A percentile compares a stretch with the other conserved stretches of the same genome.
phyloP scores from a whole-genome alignment of 75 land plant genomes.

The Pinus tabuliformis region DNA sequence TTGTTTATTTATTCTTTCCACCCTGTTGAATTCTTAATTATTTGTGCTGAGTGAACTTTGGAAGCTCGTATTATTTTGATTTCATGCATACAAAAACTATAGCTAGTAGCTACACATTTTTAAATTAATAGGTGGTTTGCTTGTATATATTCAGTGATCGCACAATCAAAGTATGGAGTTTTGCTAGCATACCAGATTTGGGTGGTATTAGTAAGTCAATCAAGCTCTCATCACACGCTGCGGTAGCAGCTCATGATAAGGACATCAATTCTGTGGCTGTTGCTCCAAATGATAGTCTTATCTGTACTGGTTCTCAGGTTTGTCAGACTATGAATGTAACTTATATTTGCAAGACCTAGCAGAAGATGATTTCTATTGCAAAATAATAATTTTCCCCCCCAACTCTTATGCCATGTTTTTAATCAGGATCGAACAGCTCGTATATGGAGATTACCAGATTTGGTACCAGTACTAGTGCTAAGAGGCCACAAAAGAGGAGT shows the following conservation, averaged over 20 bases:
- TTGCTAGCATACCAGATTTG: conserved; percentile 35
- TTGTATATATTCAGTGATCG: conserved; percentile 65
- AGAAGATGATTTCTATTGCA: not conserved
- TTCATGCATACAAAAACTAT: not conserved
- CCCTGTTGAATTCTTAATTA: no score
- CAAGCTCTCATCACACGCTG: conserved; percentile 59
- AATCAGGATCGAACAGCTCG: conserved; percentile 87
- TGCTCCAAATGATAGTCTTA: conserved; percentile 82
- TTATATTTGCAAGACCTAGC: not conserved
- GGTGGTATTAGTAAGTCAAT: conserved; percentile 21
- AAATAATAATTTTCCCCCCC: not conserved
- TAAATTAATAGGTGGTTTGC: not conserved
- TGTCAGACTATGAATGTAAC: not conserved
- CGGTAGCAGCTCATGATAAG: conserved; percentile 88
- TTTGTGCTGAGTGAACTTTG: no score
- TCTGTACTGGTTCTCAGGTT: conserved; percentile 98
- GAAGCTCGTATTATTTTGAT: not conserved
- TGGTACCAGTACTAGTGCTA: conserved; percentile 49
- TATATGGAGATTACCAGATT: conserved; percentile 87
- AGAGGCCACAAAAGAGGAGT: conserved; percentile 90
- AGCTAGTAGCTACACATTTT: not conserved
- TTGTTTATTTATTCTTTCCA: no score
- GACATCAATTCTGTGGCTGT: conserved; percentile 91
- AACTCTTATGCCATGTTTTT: conserved; percentile 2
- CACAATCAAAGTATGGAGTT: conserved; percentile 81